Percentiles rank a stretch among this genome's conserved stretches.
Evolutionary conservation across 1,139 yeast species (phyloP).

Genomic region (Lodderomyces parapsilosis): DNA sequence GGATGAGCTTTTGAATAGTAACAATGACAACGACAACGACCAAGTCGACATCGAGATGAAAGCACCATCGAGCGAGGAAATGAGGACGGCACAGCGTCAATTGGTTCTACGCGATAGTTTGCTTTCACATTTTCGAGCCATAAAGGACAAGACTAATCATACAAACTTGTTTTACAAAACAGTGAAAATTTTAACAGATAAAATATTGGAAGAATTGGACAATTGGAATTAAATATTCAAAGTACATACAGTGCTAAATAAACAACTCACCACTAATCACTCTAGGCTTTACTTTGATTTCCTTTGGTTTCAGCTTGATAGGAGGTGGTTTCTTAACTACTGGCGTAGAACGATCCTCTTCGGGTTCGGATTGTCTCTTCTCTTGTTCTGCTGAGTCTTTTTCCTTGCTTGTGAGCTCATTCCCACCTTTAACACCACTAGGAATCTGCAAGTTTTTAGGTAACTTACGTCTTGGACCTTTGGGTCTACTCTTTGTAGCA

Average conservation of each 20-base stretch:
- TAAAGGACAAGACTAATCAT: conserved; percentile 7
- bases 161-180: conserved; percentile 11
- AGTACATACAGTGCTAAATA: conserved; percentile 14
- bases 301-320: conserved; percentile 32
- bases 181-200: conserved; percentile 12
- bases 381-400: conserved; percentile 1
- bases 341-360: not conserved
- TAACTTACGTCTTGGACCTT: conserved; percentile 73
- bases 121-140: conserved; percentile 10
- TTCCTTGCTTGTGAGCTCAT: not conserved
- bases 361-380: not conserved
- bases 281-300: conserved; percentile 27
- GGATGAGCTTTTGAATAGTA: conserved; percentile 9
- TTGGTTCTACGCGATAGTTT: conserved; percentile 7
- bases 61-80: conserved; percentile 9
- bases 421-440: not conserved
- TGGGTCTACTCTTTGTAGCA: conserved; percentile 60
- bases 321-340: conserved; percentile 26
- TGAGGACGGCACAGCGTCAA: conserved; percentile 4
- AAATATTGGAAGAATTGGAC: conserved; percentile 14
- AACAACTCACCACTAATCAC: conserved; percentile 36
- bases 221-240: conserved; percentile 4
- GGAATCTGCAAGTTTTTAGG: conserved; percentile 38
- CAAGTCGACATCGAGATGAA: conserved; percentile 17
- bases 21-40: conserved; percentile 11